Conservation (phyloP, 2,329 filamentous ascomycete genomes). For the Xylariaceae sp. region DNA sequence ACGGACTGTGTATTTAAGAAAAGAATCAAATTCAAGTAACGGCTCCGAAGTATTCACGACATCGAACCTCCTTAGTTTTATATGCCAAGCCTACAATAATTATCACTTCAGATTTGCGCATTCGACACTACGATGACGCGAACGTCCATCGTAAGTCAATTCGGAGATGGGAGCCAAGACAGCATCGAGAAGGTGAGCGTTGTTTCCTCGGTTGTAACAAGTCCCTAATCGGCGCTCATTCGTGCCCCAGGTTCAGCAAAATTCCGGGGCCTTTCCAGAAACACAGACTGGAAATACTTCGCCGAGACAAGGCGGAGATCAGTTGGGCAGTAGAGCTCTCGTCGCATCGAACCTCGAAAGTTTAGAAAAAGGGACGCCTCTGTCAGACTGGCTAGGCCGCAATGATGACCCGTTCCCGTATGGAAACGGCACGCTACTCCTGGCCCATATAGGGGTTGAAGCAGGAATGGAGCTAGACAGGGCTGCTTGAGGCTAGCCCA, state of each 20-base stretch:
- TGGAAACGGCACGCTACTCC: not conserved
- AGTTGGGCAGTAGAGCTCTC: not conserved
- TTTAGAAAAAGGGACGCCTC: not conserved
- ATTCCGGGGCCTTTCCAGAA: not conserved
- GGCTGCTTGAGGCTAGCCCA: too few species aligned
- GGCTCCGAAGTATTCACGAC: too few species aligned
- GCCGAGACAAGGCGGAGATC: not conserved
- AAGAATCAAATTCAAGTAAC: too few species aligned
- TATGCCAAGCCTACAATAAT: too few species aligned
- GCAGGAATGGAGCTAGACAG: too few species aligned
- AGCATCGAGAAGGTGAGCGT: not conserved
- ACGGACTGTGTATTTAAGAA: too few species aligned
- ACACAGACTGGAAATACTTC: not conserved
- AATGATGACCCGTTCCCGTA: constrained; percentile 15
- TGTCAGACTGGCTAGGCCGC: constrained; percentile 3
- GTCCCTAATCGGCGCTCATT: too few species aligned
- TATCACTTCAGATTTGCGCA: too few species aligned
- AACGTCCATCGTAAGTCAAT: not conserved
- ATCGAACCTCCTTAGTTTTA: too few species aligned
- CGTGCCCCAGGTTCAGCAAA: too few species aligned
- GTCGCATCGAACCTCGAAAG: not conserved
- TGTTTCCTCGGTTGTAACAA: too few species aligned
- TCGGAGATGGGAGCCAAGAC: too few species aligned
- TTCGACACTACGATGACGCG: not conserved
- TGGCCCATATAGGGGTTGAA: not conserved